Conservation (phyloP, 768 basidiomycete genomes). For the Sarcodon sp. region DNA sequence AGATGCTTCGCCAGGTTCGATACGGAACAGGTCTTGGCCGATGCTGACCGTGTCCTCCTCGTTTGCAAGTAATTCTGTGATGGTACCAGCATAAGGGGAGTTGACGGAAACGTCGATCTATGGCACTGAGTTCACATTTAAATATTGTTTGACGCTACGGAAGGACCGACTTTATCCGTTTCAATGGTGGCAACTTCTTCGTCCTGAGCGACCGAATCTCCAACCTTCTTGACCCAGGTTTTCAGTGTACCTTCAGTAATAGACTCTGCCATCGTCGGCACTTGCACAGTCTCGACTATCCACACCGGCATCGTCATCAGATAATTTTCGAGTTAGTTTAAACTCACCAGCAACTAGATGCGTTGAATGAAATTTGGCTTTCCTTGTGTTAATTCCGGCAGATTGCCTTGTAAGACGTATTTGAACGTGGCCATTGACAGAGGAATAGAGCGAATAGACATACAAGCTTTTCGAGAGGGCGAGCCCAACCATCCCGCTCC, state of each 20-base stretch:
- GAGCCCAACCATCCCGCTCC: conserved; percentile 7
- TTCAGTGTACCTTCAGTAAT: conserved; percentile 97
- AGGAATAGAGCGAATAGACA: conserved; percentile 7
- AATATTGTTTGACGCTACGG: neutral
- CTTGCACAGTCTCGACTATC: conserved; percentile 82
- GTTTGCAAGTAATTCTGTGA: conserved; percentile 72
- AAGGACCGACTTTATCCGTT: conserved; percentile 79
- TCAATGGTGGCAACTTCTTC: conserved; percentile 98
- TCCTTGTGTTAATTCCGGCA: conserved; percentile 30
- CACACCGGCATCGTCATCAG: conserved; percentile 1
- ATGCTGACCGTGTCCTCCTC: conserved; percentile 94
- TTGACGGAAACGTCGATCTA: conserved; percentile 98
- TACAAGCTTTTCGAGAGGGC: conserved; percentile 36
- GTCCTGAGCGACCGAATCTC: conserved; percentile 81
- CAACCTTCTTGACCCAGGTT: conserved; percentile 87
- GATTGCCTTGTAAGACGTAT: conserved; percentile 25
- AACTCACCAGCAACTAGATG: conserved; percentile 53
- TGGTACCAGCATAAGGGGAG: conserved; percentile 77
- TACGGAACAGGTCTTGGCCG: conserved; percentile 86
- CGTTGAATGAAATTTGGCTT: conserved; percentile 59
- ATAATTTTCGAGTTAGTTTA: conserved; percentile 10
- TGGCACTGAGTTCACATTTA: neutral
- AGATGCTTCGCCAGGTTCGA: conserved; percentile 56
- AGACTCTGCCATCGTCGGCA: conserved; percentile 96
- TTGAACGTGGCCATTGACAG: conserved; percentile 7